phyloP scores from a whole-genome alignment of 2,329 filamentous ascomycete species.

The Metarhizium humberi region DNA sequence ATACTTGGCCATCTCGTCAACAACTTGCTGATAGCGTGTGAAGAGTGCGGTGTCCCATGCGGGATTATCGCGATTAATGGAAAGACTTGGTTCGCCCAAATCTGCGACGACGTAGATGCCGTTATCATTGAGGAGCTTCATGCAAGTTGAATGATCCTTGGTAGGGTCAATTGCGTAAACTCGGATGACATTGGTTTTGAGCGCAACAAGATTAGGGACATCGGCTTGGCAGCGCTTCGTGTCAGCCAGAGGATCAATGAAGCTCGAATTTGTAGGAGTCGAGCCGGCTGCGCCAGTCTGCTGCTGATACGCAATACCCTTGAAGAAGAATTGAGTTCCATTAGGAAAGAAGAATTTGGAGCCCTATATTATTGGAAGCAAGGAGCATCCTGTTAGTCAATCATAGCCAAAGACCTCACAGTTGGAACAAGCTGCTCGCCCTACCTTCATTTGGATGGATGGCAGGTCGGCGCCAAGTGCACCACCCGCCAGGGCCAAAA shows the following conservation, averaged over 20 bases:
- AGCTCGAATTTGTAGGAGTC: constrained; percentile 41
- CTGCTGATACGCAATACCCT: constrained; percentile 92
- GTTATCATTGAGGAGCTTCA: constrained; percentile 70
- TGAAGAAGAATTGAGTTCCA: constrained; percentile 63
- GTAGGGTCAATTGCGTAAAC: constrained; percentile 87
- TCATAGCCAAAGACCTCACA: not conserved
- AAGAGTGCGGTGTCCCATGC: constrained; percentile 73
- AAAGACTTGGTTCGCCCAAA: constrained; percentile 68
- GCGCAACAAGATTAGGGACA: constrained; percentile 66
- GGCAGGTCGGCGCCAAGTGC: constrained; percentile 36
- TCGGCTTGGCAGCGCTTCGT: constrained; percentile 67
- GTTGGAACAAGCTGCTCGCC: not conserved
- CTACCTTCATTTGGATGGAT: constrained; percentile 61
- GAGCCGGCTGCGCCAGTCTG: constrained; percentile 51
- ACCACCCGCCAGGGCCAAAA: constrained; percentile 31
- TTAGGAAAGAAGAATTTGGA: constrained; percentile 86
- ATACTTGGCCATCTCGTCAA: constrained; percentile 76
- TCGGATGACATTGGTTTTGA: constrained; percentile 87
- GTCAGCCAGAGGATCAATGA: constrained; percentile 77
- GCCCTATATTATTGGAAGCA: constrained; percentile 35
- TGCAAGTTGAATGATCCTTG: constrained; percentile 71
- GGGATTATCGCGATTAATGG: constrained; percentile 76
- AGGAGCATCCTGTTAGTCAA: constrained; percentile 1
- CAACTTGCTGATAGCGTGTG: constrained; percentile 70
- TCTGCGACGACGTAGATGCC: constrained; percentile 96